Evolutionary conservation across 148 eudicot genomes (phyloP).

Genomic region (Fallopia convolvulus): DNA sequence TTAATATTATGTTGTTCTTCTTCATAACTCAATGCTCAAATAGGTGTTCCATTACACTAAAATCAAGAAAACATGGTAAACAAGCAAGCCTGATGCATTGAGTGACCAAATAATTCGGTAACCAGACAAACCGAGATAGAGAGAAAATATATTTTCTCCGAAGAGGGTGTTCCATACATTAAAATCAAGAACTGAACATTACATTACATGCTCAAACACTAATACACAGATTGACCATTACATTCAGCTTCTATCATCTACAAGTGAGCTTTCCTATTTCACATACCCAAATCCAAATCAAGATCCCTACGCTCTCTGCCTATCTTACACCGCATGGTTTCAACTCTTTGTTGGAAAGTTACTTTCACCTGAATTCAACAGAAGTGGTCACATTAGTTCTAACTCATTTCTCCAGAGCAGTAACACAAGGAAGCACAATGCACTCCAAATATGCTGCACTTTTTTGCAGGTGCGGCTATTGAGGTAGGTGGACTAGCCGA

Average conservation of each 20-base stretch:
- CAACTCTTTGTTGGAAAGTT: not conserved
- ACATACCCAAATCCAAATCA: not conserved
- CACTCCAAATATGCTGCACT: not conserved
- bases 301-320: not conserved
- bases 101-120: too few species aligned
- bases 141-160: not conserved
- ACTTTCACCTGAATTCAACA: not conserved
- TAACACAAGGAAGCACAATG: slow-evolving; percentile 6
- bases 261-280: slow-evolving; percentile 1
- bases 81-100: too few species aligned
- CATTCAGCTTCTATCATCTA: not conserved
- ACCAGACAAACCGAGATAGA: not conserved
- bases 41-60: not conserved
- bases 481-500: slow-evolving; percentile 29
- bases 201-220: not conserved
- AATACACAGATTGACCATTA: not conserved
- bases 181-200: not conserved
- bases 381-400: not conserved
- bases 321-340: not conserved
- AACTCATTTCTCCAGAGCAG: not conserved
- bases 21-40: not conserved
- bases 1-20: not conserved
- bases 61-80: too few species aligned
- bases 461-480: slow-evolving; percentile 11
- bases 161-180: not conserved